Evolutionary conservation across 1,284 basidiomycete genomes (phyloP), one percentile per base, ranked within the genome.

Genomic region (Leccinum huronense): DNA sequence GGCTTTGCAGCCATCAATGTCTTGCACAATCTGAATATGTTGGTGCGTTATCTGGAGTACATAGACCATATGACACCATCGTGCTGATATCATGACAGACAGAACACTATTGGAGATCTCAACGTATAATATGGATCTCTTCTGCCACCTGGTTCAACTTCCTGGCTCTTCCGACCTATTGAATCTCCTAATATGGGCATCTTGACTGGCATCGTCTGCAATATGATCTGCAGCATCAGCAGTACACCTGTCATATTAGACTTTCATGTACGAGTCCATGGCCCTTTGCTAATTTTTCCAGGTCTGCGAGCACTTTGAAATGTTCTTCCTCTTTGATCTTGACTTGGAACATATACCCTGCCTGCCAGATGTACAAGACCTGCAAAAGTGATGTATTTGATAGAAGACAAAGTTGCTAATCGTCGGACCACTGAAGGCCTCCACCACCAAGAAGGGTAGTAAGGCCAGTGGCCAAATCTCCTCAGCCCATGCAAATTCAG

Each of bases 241-340:
- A 34, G 57, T 33, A 48, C 38, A 11, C 30, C 40, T 10, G 51
- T 60, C 31, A 59, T 59, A 16, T 30, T 61, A 10, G 60, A 61
- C 30, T 33, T 27, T 42, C 60, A 61, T 56, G 53, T 61, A 1
- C 11, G 38, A 61, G 11, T 61, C 60, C 38, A 56, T 61, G 54
- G 54, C 53, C 1, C 38, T 56, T 7, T 53, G 56, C 7, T 10
- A 8, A 14, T 61, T 61, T n/a, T 61, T 54, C 3, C 19, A 14
- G n/a, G 9, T 48, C 2, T 59, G 42, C 5, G 30, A 59, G 9
- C 11, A n/a, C 2, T 59, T 34, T 51, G 58, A 42, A 31, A 59
- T 59, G 58, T 59, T 59, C 7, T 59, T 59, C 10, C 45, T 59
- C 3, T 33, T 51, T 10, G 31, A 51, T 30, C 36, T 59, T 6